Percentiles rank a stretch among this genome's conserved stretches.
Conservation (phyloP, 371 early-diverging fungal species). For the Phascolomyces articulosus region DNA sequence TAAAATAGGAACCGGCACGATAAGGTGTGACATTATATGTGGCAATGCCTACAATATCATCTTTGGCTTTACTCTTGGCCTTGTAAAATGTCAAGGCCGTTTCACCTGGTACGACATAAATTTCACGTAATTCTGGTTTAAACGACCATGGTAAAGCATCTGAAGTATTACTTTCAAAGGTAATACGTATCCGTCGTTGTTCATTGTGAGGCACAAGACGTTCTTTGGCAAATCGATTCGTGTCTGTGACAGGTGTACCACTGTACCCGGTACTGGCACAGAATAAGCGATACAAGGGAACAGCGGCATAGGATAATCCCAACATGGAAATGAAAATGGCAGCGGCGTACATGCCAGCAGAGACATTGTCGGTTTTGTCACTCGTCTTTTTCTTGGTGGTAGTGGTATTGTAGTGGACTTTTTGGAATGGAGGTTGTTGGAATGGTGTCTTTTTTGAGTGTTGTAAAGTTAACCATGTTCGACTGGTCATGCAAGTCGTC, state of each 20-base stretch:
- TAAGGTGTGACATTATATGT: conserved; percentile 96
- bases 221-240: conserved; percentile 55
- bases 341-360: conserved; percentile 72
- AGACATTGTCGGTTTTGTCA: conserved; percentile 16
- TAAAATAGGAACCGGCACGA: conserved; percentile 92
- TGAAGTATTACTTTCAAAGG: conserved; percentile 85
- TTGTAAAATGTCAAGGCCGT: conserved; percentile 96
- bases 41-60: conserved; percentile 95
- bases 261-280: conserved; percentile 93
- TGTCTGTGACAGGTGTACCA: conserved; percentile 81
- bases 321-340: conserved; percentile 84
- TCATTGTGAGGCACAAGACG: conserved; percentile 64
- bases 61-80: conserved; percentile 89
- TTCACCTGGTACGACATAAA: conserved; percentile 93
- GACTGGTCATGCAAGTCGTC: too few relatives aligned
- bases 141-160: conserved; percentile 90
- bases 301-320: conserved; percentile 94
- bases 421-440: neutral
- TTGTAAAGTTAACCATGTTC: neutral
- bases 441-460: too few relatives aligned
- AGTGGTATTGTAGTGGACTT: neutral
- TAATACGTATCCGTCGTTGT: conserved; percentile 73
- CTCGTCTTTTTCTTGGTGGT: too few relatives aligned
- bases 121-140: conserved; percentile 83
- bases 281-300: conserved; percentile 94